A percentile compares a stretch with the other conserved stretches of the same genome.
phyloP scores from a whole-genome alignment of 169 alveolate species.

The Plasmodium knowlesi region DNA sequence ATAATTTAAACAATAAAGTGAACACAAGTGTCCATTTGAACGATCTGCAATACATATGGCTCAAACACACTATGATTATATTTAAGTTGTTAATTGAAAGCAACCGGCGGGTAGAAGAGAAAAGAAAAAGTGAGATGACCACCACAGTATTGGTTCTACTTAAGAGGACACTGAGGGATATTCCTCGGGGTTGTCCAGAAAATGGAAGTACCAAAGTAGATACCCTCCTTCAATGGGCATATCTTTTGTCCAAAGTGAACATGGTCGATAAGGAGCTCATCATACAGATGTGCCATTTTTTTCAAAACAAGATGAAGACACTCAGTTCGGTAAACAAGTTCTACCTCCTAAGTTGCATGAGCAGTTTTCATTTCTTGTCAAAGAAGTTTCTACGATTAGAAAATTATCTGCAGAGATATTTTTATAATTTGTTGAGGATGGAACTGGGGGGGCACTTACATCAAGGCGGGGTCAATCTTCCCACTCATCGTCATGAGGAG shows the following conservation, averaged over 20 bases:
- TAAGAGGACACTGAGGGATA: not conserved
- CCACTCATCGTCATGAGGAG: no score
- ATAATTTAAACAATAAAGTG: not conserved
- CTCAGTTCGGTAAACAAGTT: slow-evolving; percentile 18
- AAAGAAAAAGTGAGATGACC: slow-evolving; percentile 21
- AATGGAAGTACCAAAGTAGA: not conserved
- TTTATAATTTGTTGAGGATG: slow-evolving; percentile 7
- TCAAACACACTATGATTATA: slow-evolving; percentile 22
- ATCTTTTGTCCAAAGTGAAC: slow-evolving; percentile 19
- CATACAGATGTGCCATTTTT: not conserved
- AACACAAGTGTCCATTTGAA: not conserved
- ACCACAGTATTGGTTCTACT: slow-evolving; percentile 13
- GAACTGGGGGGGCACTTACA: not conserved
- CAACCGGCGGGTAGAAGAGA: slow-evolving; percentile 24
- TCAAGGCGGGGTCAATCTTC: no score
- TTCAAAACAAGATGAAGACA: not conserved
- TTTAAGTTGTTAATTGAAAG: slow-evolving; percentile 29
- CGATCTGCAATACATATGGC: slow-evolving; percentile 21
- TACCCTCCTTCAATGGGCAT: slow-evolving; percentile 3
- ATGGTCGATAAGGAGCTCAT: slow-evolving; percentile 39
- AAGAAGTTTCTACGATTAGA: slow-evolving; percentile 34
- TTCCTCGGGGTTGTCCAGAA: not conserved
- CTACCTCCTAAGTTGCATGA: slow-evolving; percentile 29
- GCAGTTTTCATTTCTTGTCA: slow-evolving; percentile 18
- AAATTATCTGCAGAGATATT: slow-evolving; percentile 21